Evolutionary conservation across 306 rosid genomes (phyloP).

Genomic region (Corylus americana): DNA sequence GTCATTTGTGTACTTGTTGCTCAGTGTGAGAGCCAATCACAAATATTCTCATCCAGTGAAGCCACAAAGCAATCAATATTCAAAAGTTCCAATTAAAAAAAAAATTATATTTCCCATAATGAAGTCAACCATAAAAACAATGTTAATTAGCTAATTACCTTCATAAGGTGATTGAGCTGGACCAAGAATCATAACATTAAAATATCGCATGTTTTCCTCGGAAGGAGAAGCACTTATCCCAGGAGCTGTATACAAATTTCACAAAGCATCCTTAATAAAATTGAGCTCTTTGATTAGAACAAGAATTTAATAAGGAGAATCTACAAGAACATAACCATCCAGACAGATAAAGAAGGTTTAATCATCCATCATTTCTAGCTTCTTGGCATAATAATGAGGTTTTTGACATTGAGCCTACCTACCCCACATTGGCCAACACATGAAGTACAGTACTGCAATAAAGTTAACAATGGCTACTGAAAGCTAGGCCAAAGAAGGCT

Average conservation of each 20-base stretch:
- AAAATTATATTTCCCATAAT: neutral
- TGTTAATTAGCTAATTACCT: conserved; percentile 41
- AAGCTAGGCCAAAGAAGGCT: neutral
- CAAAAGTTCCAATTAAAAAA: neutral
- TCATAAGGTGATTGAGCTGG: conserved; percentile 98
- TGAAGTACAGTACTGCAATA: neutral
- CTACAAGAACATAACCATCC: neutral
- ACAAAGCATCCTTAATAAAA: conserved; percentile 5
- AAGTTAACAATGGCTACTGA: neutral
- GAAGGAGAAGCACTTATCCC: conserved; percentile 99
- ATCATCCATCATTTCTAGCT: neutral
- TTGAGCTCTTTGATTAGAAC: conserved; percentile 1
- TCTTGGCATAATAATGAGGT: neutral
- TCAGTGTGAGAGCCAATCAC: neutral
- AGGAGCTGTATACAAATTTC: conserved; percentile 66
- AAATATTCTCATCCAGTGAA: neutral
- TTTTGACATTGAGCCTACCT: neutral
- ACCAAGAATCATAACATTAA: conserved; percentile 98
- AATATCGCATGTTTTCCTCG: conserved; percentile 93
- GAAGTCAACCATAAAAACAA: neutral
- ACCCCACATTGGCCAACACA: no score
- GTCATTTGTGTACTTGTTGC: neutral
- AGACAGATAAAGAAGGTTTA: neutral
- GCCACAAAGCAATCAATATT: neutral
- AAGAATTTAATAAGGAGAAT: neutral